Base-by-base conservation (phyloP, 768 basidiomycete species). In the Boletus patriciae region DNA sequence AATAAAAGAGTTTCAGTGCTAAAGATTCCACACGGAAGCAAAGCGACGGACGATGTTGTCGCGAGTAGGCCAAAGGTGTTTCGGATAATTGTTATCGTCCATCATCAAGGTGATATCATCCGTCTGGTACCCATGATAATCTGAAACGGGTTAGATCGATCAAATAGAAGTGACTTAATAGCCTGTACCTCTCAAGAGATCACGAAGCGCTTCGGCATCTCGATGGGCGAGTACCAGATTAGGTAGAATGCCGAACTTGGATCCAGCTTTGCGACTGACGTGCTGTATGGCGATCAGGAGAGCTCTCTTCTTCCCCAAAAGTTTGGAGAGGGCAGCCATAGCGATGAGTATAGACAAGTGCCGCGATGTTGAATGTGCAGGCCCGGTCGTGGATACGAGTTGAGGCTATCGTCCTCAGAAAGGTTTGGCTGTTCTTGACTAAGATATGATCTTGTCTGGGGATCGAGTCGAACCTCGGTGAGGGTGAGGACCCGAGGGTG, bases 91-190 rank as follows among this genome's bases (percentile, higher is more conserved):
- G 9, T 23, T 25, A 6, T 67, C 59, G 54, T 85, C 83, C 10
- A 79, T 68, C 48, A 85, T 74, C 0, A 78, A 60, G 0, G 68
- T 74, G 33, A 83, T 74, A 49, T 83, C 72, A 15, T 74, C 65
- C 0, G 61, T 47, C 1, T 66, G 46, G 59, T 83, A 83, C 2
- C 62, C 69, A 50, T 77, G 79, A 19, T 49, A 55, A 1, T 67
- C 78, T 80, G 16, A 19, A 27, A 43, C 23, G 0, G 27, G 19
- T 59, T 37, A 48, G 55, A 54, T 47, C n/a, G 27, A 51, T 45
- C 40, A 44, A 44, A 43, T 12, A 34, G 18, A 48, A 41, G 12
- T 5, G 3, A 18, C 1, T 18, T 13, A 13, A 46, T n/a, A 45
- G 13, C 33, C 47, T 46, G 21, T 55, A 54, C 68, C 44, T 45